Base-by-base conservation (phyloP, 2,329 filamentous ascomycete genomes). In the Verticillium nonalfalfae region DNA sequence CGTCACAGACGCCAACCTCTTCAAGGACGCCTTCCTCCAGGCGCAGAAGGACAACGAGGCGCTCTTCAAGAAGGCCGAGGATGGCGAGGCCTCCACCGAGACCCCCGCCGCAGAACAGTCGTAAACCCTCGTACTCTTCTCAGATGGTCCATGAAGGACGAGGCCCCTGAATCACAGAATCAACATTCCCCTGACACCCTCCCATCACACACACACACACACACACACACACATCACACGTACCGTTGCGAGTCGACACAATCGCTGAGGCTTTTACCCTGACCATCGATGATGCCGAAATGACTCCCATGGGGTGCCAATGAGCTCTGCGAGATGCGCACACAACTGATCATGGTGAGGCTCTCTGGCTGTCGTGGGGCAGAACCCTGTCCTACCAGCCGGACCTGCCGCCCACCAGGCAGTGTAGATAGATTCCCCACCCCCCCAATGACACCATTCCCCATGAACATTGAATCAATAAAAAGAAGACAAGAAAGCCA, bases 21-120 rank as follows among this genome's bases (percentile, higher is more conserved):
- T 99, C 87, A 98, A 97, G 85, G 94, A 98, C 68, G 89, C 92
- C 61, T 98, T 98, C 82, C 87, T 96, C 81, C 93, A 96, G 84
- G 94, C 95, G 60, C 93, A 97, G 82, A 88, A 94, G 81, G 93
- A 97, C 75, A 99, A 98, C 79, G 93, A 95, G 83, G 86, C 85
- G 67, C 82, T 97, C 62, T 96, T 97, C 81, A 80, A 79, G 67
- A 80, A 84, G 75, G 70, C 70, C 35, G 70, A 69, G 60, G 68
- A 69, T 56, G 67, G 68, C 31, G 68, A 70, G 65, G 69, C 66
- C 33, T 64, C 69, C 54, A 67, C 66, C 26, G 69, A 73, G 64
- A 67, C 61, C 18, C 45, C 45, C 36, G 56, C n/a, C n/a, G 15
- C 57, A 31, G 64, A 65, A 62, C 40, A 54, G 34, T 63, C 63